These are phyloP conservation scores for Tetrahymena borealis DNA, from an alignment of 73 alveolate genomes.

Conservation along the genomic window DNA sequence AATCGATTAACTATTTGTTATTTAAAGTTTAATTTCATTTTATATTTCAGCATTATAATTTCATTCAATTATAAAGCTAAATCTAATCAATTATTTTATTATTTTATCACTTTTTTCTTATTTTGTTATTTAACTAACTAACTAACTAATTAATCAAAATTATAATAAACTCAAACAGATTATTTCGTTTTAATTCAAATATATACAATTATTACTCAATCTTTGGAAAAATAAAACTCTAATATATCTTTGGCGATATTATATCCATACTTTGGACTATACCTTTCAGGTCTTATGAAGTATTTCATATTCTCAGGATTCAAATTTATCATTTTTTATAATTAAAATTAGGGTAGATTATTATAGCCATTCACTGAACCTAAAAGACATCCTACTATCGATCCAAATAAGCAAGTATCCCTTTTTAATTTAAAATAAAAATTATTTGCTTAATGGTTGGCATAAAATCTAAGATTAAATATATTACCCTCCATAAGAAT, in stretches of 20 bases:
- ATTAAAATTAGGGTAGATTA: neutral
- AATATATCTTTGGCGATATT: neutral
- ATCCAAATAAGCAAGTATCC: neutral
- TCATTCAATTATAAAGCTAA: neutral
- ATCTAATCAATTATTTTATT: too few species aligned
- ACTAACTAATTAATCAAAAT: too few species aligned
- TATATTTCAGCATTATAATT: too few species aligned
- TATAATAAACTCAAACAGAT: too few species aligned
- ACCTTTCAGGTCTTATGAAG: neutral
- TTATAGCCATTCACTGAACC: neutral
- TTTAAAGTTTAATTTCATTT: neutral
- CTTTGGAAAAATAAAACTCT: neutral
- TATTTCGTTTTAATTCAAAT: neutral
- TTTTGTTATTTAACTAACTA: too few species aligned
- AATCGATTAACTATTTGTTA: too few species aligned
- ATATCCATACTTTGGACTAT: neutral
- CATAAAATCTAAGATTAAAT: neutral
- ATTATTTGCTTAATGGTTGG: neutral
- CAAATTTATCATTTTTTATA: neutral
- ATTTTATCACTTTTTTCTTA: too few species aligned
- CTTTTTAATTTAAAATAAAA: neutral
- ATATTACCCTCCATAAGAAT: neutral
- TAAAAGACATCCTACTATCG: neutral
- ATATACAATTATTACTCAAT: neutral
- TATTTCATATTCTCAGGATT: neutral